Conservation (phyloP, 306 rosid genomes). For the Lathyrus sativus region DNA sequence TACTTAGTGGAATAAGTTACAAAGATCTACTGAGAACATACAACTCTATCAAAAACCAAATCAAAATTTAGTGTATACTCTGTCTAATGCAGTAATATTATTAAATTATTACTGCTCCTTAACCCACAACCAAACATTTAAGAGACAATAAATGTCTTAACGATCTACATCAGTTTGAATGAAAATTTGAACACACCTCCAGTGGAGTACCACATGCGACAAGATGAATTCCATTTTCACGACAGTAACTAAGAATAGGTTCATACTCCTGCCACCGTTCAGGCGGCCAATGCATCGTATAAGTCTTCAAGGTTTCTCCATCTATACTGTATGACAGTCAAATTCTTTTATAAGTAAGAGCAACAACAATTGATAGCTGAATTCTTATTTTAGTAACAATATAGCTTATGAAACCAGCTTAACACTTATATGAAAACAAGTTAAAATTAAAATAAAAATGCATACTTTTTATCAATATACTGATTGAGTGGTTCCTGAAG, state of each 20-base stretch:
- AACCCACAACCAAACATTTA: slow-evolving; percentile 16
- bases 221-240: slow-evolving; percentile 69
- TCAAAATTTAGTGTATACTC: not conserved
- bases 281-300: slow-evolving; percentile 70
- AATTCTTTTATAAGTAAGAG: slow-evolving; percentile 32
- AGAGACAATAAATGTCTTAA: slow-evolving; percentile 10
- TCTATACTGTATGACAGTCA: slow-evolving; percentile 68
- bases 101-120: slow-evolving; percentile 4
- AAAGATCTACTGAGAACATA: slow-evolving; percentile 5
- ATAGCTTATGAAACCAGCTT: not conserved
- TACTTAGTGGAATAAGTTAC: not conserved
- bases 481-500: slow-evolving; percentile 77
- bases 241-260: slow-evolving; percentile 81
- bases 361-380: slow-evolving; percentile 23
- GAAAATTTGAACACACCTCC: slow-evolving; percentile 49
- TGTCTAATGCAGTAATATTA: not conserved
- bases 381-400: slow-evolving; percentile 21
- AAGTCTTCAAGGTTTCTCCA: slow-evolving; percentile 73
- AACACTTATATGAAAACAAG: not conserved
- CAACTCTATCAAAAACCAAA: slow-evolving; percentile 9
- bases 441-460: not conserved
- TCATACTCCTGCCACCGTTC: slow-evolving; percentile 91
- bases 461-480: slow-evolving; percentile 70
- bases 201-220: slow-evolving; percentile 88
- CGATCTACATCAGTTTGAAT: not conserved